phyloP scores from a whole-genome alignment of 331 rosid species.

The Stylosanthes scabra region DNA sequence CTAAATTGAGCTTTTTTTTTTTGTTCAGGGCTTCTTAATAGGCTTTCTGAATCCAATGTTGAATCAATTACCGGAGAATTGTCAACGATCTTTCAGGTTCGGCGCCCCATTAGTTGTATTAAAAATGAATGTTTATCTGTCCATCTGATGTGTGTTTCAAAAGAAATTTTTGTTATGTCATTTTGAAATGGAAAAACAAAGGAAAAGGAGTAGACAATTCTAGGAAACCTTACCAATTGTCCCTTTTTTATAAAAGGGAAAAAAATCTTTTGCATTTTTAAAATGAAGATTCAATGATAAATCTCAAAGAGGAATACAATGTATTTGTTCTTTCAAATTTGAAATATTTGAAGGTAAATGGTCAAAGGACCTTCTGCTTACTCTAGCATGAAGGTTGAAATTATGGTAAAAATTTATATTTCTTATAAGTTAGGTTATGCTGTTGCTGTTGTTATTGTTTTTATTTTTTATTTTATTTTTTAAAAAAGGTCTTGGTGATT shows the following conservation, averaged over 20 bases:
- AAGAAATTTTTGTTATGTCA: neutral
- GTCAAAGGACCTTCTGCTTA: conserved; percentile 12
- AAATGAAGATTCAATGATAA: conserved; percentile 6
- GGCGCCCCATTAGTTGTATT: conserved; percentile 10
- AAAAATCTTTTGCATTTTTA: no score
- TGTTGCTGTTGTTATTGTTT: no score
- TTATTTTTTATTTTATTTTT: no score
- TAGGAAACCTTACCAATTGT: neutral
- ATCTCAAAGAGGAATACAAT: conserved; percentile 7
- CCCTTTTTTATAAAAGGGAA: neutral
- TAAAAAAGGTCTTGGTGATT: neutral
- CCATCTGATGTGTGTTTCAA: neutral
- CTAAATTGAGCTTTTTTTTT: conserved; percentile 40
- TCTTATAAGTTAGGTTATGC: neutral
- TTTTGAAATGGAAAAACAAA: conserved; percentile 26
- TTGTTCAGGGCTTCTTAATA: conserved; percentile 77
- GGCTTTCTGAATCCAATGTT: conserved; percentile 79
- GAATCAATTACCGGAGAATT: conserved; percentile 84
- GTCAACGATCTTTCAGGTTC: conserved; percentile 64
- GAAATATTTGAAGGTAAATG: conserved; percentile 9
- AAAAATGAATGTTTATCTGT: conserved; percentile 8
- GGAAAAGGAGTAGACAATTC: neutral
- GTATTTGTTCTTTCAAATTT: conserved; percentile 23
- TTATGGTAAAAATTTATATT: neutral
- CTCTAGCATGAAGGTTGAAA: conserved; percentile 10